Evolutionary conservation across 305 asterid species (phyloP).

Genomic region (Rubia balearica): DNA sequence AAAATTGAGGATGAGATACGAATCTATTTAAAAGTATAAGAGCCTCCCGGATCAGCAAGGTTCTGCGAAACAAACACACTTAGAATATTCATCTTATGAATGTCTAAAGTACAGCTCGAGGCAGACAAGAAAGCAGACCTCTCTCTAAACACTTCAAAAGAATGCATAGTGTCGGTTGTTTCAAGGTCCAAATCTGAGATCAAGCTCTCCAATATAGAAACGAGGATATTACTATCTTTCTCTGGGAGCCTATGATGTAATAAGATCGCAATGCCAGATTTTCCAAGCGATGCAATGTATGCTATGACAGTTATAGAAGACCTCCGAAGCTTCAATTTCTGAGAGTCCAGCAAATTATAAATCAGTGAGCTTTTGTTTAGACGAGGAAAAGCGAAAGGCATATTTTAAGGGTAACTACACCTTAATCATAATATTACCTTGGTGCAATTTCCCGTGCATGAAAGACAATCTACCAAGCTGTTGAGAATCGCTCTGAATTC

Average conservation of each 20-base stretch:
- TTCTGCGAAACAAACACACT: constrained; percentile 34
- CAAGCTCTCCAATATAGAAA: constrained; percentile 59
- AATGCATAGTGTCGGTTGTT: constrained; percentile 38
- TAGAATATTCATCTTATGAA: background rate
- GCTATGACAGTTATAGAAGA: constrained; percentile 67
- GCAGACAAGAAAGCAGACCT: constrained; percentile 32
- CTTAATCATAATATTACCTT: constrained; percentile 32
- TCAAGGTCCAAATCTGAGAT: constrained; percentile 60
- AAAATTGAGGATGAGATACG: constrained; percentile 76
- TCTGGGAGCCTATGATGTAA: constrained; percentile 44
- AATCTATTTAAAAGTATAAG: constrained; percentile 81
- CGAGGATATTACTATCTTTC: constrained; percentile 44
- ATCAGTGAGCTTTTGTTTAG: constrained; percentile 11
- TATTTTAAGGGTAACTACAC: background rate
- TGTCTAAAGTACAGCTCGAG: background rate
- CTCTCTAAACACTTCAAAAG: constrained; percentile 46
- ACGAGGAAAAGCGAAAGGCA: no score
- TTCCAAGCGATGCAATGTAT: constrained; percentile 76
- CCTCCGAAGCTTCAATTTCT: constrained; percentile 89
- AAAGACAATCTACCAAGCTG: constrained; percentile 69
- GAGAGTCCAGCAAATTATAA: constrained; percentile 26
- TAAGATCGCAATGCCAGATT: constrained; percentile 57
- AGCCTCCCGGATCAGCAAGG: constrained; percentile 71
- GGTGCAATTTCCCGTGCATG: constrained; percentile 54
- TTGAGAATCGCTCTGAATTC: constrained; percentile 44